phyloP scores from a whole-genome alignment of 176 grass and related monocot species.

The Tillandsia fasciculata region DNA sequence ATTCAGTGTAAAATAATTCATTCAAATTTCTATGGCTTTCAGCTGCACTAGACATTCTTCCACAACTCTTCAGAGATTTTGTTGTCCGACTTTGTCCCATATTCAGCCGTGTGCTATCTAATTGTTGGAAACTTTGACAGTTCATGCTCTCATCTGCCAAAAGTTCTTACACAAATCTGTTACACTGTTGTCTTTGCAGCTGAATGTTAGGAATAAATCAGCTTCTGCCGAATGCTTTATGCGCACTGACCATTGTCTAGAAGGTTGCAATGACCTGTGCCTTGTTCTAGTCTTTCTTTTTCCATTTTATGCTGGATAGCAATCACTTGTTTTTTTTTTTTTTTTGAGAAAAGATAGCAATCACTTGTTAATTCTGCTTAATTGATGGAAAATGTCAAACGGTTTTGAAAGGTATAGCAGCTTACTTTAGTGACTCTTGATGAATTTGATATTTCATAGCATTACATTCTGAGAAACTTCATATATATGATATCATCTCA shows the following conservation, averaged over 20 bases:
- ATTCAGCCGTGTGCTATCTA: neutral
- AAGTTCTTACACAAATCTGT: neutral
- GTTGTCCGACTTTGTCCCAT: neutral
- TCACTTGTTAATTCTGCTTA: too few species aligned
- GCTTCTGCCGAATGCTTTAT: slow-evolving; percentile 91
- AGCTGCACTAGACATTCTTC: too few species aligned
- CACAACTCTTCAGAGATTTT: neutral
- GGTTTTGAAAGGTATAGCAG: too few species aligned
- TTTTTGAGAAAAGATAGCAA: too few species aligned
- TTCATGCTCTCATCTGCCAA: neutral
- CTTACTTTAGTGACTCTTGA: too few species aligned
- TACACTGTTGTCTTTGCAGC: slow-evolving; percentile 37
- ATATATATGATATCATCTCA: too few species aligned
- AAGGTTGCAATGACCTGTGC: slow-evolving; percentile 38
- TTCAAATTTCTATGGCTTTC: too few species aligned
- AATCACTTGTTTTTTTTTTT: too few species aligned
- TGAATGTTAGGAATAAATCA: slow-evolving; percentile 94
- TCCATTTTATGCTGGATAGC: neutral
- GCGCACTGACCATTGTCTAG: slow-evolving; percentile 77
- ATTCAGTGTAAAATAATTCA: too few species aligned
- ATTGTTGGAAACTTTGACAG: neutral
- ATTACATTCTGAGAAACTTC: too few species aligned
- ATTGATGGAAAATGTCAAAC: too few species aligned
- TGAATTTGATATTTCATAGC: too few species aligned
- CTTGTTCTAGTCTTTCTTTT: neutral